Conservation (phyloP, 108 stramenopile species). For the Skeletonema tropicum region DNA sequence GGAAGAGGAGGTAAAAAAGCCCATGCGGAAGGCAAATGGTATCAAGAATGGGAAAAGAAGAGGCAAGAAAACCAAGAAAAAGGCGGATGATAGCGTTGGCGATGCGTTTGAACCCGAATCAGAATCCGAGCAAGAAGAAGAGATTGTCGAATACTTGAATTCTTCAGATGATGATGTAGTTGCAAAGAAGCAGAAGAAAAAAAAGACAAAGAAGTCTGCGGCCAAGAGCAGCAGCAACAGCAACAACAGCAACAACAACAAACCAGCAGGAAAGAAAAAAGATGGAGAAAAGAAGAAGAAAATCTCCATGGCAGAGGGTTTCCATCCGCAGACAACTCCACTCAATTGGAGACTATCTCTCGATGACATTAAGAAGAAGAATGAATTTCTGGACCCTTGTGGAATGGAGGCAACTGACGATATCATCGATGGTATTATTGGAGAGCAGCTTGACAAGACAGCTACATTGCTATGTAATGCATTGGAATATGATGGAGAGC, state of each 20-base stretch:
- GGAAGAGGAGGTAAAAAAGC: background rate
- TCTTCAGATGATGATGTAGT: background rate
- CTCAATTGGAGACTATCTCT: slow-evolving; percentile 34
- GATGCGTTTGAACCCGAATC: slow-evolving; percentile 12
- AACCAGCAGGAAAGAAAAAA: background rate
- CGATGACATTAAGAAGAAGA: slow-evolving; percentile 41
- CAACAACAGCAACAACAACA: background rate
- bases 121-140: slow-evolving; percentile 8
- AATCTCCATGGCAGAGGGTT: slow-evolving; percentile 46
- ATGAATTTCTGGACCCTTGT: slow-evolving; percentile 66
- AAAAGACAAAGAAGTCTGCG: background rate
- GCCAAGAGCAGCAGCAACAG: background rate
- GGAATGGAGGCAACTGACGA: slow-evolving; percentile 82
- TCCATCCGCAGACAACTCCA: slow-evolving; percentile 50
- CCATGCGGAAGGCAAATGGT: background rate
- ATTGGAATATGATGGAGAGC: background rate
- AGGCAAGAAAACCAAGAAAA: slow-evolving; percentile 1
- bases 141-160: background rate
- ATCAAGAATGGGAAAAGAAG: slow-evolving; percentile 13
- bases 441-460: slow-evolving; percentile 56
- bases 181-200: background rate
- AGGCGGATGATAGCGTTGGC: background rate
- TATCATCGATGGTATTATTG: slow-evolving; percentile 67
- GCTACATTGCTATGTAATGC: slow-evolving; percentile 51
- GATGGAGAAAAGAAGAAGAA: slow-evolving; percentile 12